A percentile compares a stretch with the other conserved stretches of the same genome.
Evolutionary conservation across 1,139 yeast species (phyloP).

Genomic region (Geotrichum reessii): DNA sequence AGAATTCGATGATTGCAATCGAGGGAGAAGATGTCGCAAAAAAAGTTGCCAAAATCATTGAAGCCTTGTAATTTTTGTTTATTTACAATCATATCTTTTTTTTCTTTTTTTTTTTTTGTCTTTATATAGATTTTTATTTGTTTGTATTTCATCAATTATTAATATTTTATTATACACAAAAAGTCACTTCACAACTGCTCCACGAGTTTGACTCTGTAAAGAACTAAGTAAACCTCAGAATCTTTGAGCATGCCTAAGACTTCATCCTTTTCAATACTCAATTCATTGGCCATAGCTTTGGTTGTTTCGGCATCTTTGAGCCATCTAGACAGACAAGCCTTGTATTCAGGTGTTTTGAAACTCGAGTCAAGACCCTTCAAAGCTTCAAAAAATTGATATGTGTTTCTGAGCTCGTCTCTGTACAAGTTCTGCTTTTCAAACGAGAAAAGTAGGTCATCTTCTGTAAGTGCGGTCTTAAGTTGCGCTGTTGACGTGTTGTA

Average conservation of each 20-base stretch:
- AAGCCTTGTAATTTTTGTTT: background rate
- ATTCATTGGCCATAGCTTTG: background rate
- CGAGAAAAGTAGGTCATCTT: constrained; percentile 41
- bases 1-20: constrained; percentile 30
- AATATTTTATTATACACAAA: constrained; percentile 1
- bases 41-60: constrained; percentile 6
- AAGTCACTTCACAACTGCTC: constrained; percentile 4
- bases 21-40: constrained; percentile 23
- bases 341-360: background rate
- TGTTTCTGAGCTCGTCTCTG: constrained; percentile 33
- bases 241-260: constrained; percentile 38
- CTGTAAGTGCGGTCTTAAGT: constrained; percentile 22
- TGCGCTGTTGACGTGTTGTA: constrained; percentile 7
- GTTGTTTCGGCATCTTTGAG: constrained; percentile 14
- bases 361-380: background rate
- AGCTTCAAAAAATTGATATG: constrained; percentile 3
- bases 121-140: constrained; percentile 1
- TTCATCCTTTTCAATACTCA: constrained; percentile 30
- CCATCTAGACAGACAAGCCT: constrained; percentile 17
- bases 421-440: constrained; percentile 50
- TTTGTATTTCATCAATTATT: background rate
- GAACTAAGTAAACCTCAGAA: constrained; percentile 21
- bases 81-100: background rate
- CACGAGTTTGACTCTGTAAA: constrained; percentile 18
- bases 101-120: constrained; percentile 1